Conservation (phyloP, 176 grass and related monocot species). For the Elymus sibiricus region DNA sequence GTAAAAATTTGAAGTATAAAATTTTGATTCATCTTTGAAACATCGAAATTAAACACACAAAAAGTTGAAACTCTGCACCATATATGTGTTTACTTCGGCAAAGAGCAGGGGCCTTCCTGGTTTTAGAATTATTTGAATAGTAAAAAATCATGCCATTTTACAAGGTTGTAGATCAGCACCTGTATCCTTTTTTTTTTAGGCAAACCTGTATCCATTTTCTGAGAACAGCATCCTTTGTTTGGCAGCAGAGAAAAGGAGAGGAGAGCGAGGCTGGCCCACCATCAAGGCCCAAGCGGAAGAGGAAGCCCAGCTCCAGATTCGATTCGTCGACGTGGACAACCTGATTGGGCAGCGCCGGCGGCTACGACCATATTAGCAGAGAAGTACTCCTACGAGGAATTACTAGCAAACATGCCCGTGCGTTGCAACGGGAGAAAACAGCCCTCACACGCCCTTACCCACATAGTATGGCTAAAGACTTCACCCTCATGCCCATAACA, state of each 20-base stretch:
- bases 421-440: too few species aligned
- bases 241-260: background rate
- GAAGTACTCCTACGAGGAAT: too few species aligned
- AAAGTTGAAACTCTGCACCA: background rate
- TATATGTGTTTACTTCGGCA: background rate
- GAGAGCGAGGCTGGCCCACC: background rate
- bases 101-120: background rate
- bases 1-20: background rate
- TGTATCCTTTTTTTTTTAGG: background rate
- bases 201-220: too few species aligned
- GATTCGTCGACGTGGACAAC: background rate
- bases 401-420: too few species aligned
- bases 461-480: too few species aligned
- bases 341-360: background rate
- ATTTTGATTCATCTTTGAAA: background rate
- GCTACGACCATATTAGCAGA: too few species aligned
- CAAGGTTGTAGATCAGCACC: background rate
- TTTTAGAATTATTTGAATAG: background rate
- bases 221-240: background rate
- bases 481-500: too few species aligned
- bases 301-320: background rate
- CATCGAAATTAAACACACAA: background rate
- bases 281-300: background rate
- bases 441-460: too few species aligned
- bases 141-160: background rate